Percentiles rank a stretch among this genome's conserved stretches.
phyloP scores from a whole-genome alignment of 805 yeast genomes.

The Cyberlindnera mrakii region DNA sequence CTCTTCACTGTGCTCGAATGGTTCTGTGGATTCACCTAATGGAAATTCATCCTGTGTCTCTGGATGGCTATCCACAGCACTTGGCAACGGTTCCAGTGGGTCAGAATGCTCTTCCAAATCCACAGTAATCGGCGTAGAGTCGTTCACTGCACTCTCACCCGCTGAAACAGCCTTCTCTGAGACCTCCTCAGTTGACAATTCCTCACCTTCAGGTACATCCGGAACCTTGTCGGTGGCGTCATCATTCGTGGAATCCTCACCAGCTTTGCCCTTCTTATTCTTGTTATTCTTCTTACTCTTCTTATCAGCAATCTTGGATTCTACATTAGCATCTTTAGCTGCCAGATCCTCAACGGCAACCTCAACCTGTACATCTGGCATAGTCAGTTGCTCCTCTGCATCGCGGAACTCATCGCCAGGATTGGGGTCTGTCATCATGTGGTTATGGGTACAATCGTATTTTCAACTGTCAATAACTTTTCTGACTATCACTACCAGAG shows the following conservation, averaged over 20 bases:
- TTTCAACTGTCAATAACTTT: no score
- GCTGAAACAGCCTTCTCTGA: neutral
- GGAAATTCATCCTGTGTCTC: constrained; percentile 3
- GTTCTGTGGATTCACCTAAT: constrained; percentile 15
- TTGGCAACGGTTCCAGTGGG: neutral
- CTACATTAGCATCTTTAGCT: neutral
- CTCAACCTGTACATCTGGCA: neutral
- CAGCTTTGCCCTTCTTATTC: constrained; percentile 1
- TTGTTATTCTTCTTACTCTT: constrained; percentile 13
- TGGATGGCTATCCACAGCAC: neutral
- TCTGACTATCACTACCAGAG: no score
- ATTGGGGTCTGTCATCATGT: constrained; percentile 3
- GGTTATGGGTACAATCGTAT: no score
- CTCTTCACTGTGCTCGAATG: constrained; percentile 8
- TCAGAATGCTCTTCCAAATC: neutral
- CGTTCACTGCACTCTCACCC: neutral
- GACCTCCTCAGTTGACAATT: constrained; percentile 2
- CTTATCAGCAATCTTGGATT: neutral
- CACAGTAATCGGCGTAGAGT: neutral
- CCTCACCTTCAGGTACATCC: constrained; percentile 9
- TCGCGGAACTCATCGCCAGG: constrained; percentile 13
- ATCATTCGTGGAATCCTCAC: neutral
- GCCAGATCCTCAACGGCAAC: neutral
- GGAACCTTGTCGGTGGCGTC: neutral
- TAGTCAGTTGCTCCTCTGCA: constrained; percentile 7